phyloP scores from a whole-genome alignment of 352 stramenopile genomes.

The Globisporangium paddicum region DNA sequence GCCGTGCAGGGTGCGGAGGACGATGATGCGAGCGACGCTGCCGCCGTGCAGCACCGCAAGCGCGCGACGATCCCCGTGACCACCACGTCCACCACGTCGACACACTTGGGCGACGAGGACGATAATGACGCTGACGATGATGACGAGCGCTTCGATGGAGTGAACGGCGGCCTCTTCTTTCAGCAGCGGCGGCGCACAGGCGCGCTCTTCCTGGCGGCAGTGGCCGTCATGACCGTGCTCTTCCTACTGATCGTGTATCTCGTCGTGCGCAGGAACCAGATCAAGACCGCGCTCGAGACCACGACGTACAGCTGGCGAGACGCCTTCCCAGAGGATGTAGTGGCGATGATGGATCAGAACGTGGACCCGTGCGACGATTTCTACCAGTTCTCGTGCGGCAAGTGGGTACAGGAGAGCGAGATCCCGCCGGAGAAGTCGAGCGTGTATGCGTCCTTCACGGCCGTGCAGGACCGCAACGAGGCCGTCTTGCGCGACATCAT shows the following conservation, averaged over 20 bases:
- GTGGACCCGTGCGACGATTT: constrained; percentile 30
- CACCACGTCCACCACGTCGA: background rate
- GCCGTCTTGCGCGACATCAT: constrained; percentile 23
- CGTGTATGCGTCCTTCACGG: constrained; percentile 21
- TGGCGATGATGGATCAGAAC: constrained; percentile 19
- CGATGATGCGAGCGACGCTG: constrained; percentile 2
- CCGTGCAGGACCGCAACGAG: constrained; percentile 24
- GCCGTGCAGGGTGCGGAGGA: constrained; percentile 4
- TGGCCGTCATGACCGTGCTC: constrained; percentile 24
- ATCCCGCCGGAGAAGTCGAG: constrained; percentile 23
- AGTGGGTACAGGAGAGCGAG: constrained; percentile 22
- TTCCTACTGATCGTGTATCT: constrained; percentile 43
- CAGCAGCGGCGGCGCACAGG: constrained; percentile 17
- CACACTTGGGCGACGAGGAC: background rate
- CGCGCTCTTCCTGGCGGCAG: constrained; percentile 20
- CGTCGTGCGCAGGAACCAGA: constrained; percentile 28
- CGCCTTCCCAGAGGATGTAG: constrained; percentile 17
- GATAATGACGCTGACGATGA: background rate
- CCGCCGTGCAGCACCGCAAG: constrained; percentile 3
- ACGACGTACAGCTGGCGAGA: constrained; percentile 21
- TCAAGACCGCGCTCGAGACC: constrained; percentile 25
- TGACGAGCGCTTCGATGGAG: constrained; percentile 6
- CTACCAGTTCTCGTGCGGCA: constrained; percentile 28
- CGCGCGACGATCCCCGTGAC: background rate
- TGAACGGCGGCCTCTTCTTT: constrained; percentile 5